Conservation (phyloP, 2,329 filamentous ascomycete species). For the Thermothelomyces thermophilus region DNA sequence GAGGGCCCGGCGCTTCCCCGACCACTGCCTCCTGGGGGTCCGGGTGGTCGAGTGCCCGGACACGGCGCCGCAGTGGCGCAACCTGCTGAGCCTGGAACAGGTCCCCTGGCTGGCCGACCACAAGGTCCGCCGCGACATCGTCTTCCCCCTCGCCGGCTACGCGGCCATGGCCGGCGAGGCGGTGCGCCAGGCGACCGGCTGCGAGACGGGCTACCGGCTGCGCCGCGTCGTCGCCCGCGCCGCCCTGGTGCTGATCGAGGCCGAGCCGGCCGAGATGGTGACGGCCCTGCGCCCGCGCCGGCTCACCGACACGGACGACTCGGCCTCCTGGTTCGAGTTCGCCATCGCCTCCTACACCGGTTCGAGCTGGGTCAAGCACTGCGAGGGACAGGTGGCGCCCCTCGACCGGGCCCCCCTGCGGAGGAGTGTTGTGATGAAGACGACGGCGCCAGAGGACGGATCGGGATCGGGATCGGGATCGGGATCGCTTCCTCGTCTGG, state of each 20-base stretch:
- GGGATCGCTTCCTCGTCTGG: neutral
- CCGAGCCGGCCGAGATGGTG: slow-evolving; percentile 7
- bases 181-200: slow-evolving; percentile 22
- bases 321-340: slow-evolving; percentile 13
- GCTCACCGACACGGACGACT: slow-evolving; percentile 3
- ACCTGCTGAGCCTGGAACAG: slow-evolving; percentile 35
- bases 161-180: slow-evolving; percentile 35
- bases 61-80: slow-evolving; percentile 37
- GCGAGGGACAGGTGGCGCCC: slow-evolving; percentile 1
- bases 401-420: neutral
- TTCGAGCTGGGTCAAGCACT: slow-evolving; percentile 11
- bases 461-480: too few species aligned
- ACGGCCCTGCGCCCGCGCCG: neutral
- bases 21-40: slow-evolving; percentile 26
- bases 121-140: slow-evolving; percentile 25
- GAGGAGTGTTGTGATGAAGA: too few species aligned
- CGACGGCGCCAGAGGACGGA: too few species aligned
- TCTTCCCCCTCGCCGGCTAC: slow-evolving; percentile 34
- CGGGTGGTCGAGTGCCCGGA: slow-evolving; percentile 25
- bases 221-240: neutral
- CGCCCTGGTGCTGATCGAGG: slow-evolving; percentile 6
- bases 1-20: slow-evolving; percentile 11
- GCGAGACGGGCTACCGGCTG: slow-evolving; percentile 2
- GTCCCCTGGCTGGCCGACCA: slow-evolving; percentile 43
- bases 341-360: slow-evolving; percentile 5